Conservation (phyloP, 2,329 filamentous ascomycete genomes). For the Fusarium illudens region DNA sequence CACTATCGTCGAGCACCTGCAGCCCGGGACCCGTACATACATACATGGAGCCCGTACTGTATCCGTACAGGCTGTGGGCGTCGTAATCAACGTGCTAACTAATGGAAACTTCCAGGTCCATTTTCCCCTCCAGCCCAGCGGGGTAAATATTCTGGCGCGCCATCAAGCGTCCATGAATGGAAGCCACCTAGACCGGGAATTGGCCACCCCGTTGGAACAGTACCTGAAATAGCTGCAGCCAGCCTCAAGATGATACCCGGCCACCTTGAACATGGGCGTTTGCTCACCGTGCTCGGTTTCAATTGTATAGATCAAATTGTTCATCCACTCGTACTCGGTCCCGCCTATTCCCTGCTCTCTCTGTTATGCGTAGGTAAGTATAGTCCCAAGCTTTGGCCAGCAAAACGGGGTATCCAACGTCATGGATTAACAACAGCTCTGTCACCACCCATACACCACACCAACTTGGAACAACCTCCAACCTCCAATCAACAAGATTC, state of each 20-base stretch:
- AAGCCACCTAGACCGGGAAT: too few species aligned
- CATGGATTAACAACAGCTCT: slow-evolving; percentile 19
- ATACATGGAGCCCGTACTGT: not conserved
- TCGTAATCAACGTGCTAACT: slow-evolving; percentile 1
- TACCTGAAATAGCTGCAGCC: not conserved
- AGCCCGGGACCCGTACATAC: too few species aligned
- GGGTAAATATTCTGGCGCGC: not conserved
- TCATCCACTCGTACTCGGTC: not conserved
- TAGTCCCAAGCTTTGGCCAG: not conserved
- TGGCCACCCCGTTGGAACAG: not conserved
- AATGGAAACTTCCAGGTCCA: not conserved
- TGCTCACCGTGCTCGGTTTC: not conserved
- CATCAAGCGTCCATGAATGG: too few species aligned
- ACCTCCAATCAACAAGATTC: slow-evolving; percentile 19
- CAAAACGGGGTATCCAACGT: not conserved
- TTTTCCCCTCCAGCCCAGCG: not conserved
- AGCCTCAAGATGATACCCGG: not conserved
- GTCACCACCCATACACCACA: not conserved
- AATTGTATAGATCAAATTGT: not conserved
- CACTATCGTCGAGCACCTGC: not conserved
- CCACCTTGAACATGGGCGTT: not conserved
- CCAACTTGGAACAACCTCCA: slow-evolving; percentile 7
- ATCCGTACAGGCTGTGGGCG: not conserved
- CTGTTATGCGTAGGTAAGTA: not conserved
- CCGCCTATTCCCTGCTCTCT: not conserved